A percentile compares a stretch with the other conserved stretches of the same genome.
Conservation (phyloP, 352 stramenopile genomes). For the Phytopythium cucurbitacearum region DNA sequence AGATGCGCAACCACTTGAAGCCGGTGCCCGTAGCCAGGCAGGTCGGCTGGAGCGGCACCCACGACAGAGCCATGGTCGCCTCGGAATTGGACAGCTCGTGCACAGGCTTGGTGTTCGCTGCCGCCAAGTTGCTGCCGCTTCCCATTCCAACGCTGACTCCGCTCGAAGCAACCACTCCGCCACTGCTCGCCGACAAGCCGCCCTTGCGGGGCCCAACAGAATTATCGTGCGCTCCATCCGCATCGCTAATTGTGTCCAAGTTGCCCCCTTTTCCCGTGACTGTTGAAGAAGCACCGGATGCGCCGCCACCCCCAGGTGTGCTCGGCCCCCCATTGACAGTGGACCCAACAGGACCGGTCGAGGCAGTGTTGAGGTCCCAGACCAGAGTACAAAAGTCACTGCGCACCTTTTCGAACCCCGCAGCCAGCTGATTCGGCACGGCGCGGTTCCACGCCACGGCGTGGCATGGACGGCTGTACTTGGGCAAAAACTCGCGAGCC, state of each 20-base stretch:
- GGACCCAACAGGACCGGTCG: not conserved
- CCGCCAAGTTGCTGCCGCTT: conserved; percentile 20
- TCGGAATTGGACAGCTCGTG: conserved; percentile 85
- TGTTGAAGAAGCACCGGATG: conserved; percentile 7
- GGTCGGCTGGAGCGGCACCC: conserved; percentile 77
- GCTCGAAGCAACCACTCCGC: conserved; percentile 1
- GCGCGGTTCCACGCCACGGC: conserved; percentile 80
- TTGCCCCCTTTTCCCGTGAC: conserved; percentile 17
- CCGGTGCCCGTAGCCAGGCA: conserved; percentile 78
- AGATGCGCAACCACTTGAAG: conserved; percentile 87
- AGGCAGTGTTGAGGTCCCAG: conserved; percentile 73
- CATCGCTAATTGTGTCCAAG: conserved; percentile 24
- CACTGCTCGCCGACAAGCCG: not conserved
- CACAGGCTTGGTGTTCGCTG: conserved; percentile 46
- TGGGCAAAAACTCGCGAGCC: conserved; percentile 71
- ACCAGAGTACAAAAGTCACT: conserved; percentile 84
- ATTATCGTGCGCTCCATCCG: conserved; percentile 17
- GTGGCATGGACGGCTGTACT: conserved; percentile 82
- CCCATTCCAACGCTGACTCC: conserved; percentile 16
- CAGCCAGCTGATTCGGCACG: conserved; percentile 69
- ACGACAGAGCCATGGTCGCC: conserved; percentile 74
- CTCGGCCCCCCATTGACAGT: not conserved
- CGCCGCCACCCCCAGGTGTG: not conserved
- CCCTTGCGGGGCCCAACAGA: conserved; percentile 18
- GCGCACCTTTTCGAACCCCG: conserved; percentile 85